Conservation (phyloP, 768 basidiomycete genomes). For the Gloeopeniophorella convolvens region DNA sequence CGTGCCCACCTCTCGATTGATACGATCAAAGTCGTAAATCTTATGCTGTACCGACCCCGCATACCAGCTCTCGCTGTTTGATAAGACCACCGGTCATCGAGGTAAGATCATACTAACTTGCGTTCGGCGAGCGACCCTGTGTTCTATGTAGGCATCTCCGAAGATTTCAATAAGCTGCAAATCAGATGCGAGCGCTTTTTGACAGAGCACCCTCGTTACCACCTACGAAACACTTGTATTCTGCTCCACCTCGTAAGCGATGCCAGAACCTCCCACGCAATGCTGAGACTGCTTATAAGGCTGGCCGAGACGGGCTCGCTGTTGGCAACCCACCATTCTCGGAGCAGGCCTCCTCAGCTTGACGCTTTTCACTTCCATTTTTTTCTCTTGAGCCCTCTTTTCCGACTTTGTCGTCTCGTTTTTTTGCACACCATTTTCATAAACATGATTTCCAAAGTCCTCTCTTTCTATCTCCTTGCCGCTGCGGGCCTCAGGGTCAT, state of each 20-base stretch:
- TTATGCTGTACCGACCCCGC: no score
- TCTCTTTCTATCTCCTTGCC: constrained; percentile 7
- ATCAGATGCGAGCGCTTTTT: neutral
- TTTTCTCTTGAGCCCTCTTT: neutral
- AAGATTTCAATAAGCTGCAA: neutral
- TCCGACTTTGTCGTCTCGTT: neutral
- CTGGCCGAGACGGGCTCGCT: no score
- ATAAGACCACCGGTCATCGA: no score
- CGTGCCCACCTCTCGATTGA: no score
- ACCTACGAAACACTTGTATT: no score
- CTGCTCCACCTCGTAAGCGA: no score
- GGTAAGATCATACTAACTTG: neutral
- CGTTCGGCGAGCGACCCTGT: neutral
- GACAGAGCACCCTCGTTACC: neutral
- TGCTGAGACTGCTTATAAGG: no score
- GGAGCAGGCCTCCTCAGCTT: constrained; percentile 14
- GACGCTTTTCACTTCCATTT: constrained; percentile 3
- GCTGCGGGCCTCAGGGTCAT: constrained; percentile 2
- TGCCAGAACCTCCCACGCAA: no score
- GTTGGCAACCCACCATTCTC: neutral
- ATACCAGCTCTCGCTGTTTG: no score
- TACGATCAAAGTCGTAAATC: no score
- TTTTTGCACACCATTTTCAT: constrained; percentile 9
- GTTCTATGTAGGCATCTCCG: no score
- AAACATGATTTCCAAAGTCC: constrained; percentile 10